Evolutionary conservation across 345 rosid genomes (phyloP), one percentile per base, ranked within the genome.

Genomic region (Limnanthes douglasii): DNA sequence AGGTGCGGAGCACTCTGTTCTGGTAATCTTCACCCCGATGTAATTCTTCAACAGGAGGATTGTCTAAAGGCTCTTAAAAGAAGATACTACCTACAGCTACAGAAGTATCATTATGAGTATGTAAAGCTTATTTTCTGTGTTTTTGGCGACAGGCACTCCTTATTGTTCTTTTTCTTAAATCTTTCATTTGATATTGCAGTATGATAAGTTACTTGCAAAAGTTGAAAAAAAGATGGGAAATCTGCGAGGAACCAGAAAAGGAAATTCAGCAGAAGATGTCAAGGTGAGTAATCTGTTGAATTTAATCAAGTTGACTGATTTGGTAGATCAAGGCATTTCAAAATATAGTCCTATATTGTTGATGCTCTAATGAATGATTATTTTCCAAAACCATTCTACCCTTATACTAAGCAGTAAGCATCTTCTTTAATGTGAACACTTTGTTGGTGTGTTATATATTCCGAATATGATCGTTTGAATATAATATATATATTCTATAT

Each of bases 1-100:
- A 90, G 98, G 98, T 73, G 85, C 37, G 55, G 54, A 48, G 62
- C 69, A 43, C 69, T 90, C 51, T 74, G 75, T 54, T 77, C 75
- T 35, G 72, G 94, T 21, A 50, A 60, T 55, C 69, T 66, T 50
- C 98, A 90, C 45, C 98, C 96, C 44, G 98, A 90, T 75, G 64
- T 59, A 25, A 51, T 84, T 34, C 53, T 70, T 43, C 60, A 31
- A 26, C 65, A 29, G 31, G 96, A 84, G 49, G 56, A 42, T 35
- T 13, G 43, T 40, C 47, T 73, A 39, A 84, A 64, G 70, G 61
- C 36, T 25, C 62, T 34, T 32, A 80, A 73, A 50, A 66, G 50
- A 44, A 60, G 48, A 37, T 65, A 80, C 57, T 69, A 73, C 56
- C 53, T 46, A 11, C 66, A 80, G 36, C 57, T 90, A 46, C 77